phyloP scores from a whole-genome alignment of 176 grass and related monocot species.

The Miscanthus lutarioriparius region DNA sequence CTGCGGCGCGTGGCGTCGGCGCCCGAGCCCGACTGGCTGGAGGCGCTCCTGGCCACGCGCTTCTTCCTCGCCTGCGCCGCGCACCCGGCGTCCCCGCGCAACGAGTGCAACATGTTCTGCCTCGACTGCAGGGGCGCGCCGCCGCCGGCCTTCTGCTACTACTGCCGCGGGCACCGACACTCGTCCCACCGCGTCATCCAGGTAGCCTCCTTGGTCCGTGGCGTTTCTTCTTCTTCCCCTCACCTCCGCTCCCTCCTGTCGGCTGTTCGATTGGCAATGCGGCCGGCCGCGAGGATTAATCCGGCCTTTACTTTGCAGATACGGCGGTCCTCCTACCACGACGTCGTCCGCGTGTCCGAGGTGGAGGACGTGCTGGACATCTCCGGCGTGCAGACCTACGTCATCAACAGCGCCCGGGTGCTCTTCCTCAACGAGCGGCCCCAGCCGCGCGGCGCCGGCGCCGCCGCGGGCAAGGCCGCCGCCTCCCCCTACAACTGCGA shows the following conservation, averaged over 20 bases:
- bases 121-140: conserved; percentile 55
- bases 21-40: conserved; percentile 61
- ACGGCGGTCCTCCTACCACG: conserved; percentile 79
- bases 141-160: conserved; percentile 68
- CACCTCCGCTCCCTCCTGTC: no score
- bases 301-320: conserved; percentile 32
- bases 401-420: conserved; percentile 88
- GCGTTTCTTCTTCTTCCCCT: no score
- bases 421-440: conserved; percentile 88
- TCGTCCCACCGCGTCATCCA: conserved; percentile 69
- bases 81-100: conserved; percentile 60
- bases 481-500: conserved; percentile 68
- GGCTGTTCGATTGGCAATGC: background rate
- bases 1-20: conserved; percentile 57
- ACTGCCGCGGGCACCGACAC: conserved; percentile 70
- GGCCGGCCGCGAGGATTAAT: background rate
- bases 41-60: conserved; percentile 56
- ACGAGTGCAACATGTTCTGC: conserved; percentile 91
- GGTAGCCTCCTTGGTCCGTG: conserved; percentile 29
- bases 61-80: conserved; percentile 67
- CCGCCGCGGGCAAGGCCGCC: conserved; percentile 46
- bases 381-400: conserved; percentile 86
- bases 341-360: conserved; percentile 73
- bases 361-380: conserved; percentile 69
- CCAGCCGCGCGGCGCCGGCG: conserved; percentile 62